A percentile compares a stretch with the other conserved stretches of the same genome.
Evolutionary conservation across 768 basidiomycete species (phyloP).

Genomic region (Suillus tomentosus): DNA sequence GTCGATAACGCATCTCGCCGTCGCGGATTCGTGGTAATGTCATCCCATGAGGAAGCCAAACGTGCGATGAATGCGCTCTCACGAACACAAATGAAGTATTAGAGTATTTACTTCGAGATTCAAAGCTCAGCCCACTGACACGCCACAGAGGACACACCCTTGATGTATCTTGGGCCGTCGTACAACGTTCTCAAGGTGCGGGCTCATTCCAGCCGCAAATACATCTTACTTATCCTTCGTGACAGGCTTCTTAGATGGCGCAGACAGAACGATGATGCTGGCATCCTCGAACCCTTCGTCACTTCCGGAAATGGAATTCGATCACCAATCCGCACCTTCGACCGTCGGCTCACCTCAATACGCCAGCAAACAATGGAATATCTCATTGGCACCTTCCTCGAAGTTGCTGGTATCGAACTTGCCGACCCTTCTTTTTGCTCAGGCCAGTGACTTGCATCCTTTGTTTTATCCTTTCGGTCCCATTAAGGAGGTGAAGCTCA

Average conservation of each 20-base stretch:
- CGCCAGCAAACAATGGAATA: conserved; percentile 32
- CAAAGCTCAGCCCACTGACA: conserved; percentile 10
- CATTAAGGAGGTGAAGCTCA: conserved; percentile 60
- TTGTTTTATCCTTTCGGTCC: conserved; percentile 72
- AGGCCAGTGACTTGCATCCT: conserved; percentile 68
- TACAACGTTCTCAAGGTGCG: conserved; percentile 80
- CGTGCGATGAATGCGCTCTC: conserved; percentile 66
- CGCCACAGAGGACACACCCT: conserved; percentile 64
- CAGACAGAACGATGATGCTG: conserved; percentile 69
- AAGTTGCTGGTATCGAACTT: conserved; percentile 66
- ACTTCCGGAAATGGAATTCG: conserved; percentile 30
- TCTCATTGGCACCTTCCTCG: conserved; percentile 43
- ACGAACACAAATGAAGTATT: conserved; percentile 70
- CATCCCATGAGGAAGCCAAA: conserved; percentile 68
- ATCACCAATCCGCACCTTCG: conserved; percentile 26
- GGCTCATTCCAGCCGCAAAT: background rate
- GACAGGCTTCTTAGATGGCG: conserved; percentile 78
- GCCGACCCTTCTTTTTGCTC: conserved; percentile 66
- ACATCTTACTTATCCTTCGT: conserved; percentile 12
- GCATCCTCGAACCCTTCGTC: conserved; percentile 45
- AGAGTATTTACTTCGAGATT: conserved; percentile 3
- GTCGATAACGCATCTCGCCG: conserved; percentile 82
- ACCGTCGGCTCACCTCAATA: conserved; percentile 34
- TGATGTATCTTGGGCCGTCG: conserved; percentile 86
- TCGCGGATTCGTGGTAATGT: conserved; percentile 85